phyloP scores from a whole-genome alignment of 176 grass and related monocot species.

The Thalia dealbata region DNA sequence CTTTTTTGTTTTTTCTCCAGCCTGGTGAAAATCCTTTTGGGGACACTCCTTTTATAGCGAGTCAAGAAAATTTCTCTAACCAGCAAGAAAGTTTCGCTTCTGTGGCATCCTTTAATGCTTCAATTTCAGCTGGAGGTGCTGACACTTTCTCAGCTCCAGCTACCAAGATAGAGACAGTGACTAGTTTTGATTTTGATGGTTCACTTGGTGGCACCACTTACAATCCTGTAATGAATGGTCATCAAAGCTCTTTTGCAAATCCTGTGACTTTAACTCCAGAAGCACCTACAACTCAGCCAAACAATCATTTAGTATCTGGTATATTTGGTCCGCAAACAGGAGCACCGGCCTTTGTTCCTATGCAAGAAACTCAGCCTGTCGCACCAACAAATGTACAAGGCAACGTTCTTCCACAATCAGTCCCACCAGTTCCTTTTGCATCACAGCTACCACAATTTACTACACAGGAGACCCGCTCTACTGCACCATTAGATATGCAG shows the following conservation, averaged over 20 bases:
- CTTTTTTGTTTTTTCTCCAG: conserved; percentile 18
- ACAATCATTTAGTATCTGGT: not conserved
- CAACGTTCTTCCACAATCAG: conserved; percentile 35
- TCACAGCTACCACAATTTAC: conserved; percentile 8
- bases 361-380: conserved; percentile 27
- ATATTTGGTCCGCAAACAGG: conserved; percentile 23
- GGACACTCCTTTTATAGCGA: conserved; percentile 70
- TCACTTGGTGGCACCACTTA: conserved; percentile 58
- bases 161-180: conserved; percentile 24
- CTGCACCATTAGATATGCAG: conserved; percentile 28
- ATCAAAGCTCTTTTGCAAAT: conserved; percentile 43
- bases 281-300: not conserved
- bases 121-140: conserved; percentile 10
- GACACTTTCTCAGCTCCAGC: conserved; percentile 15
- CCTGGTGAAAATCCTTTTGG: conserved; percentile 79
- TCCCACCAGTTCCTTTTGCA: conserved; percentile 28
- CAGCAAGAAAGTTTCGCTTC: conserved; percentile 38
- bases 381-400: conserved; percentile 18
- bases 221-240: conserved; percentile 21
- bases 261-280: conserved; percentile 24
- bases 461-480: conserved; percentile 12
- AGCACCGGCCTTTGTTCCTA: conserved; percentile 21
- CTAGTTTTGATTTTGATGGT: conserved; percentile 70
- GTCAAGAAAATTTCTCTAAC: conserved; percentile 35
- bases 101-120: conserved; percentile 39